These are phyloP conservation scores for Fusarium albidum DNA, from an alignment of 2,329 filamentous ascomycete genomes.

Conservation along the genomic window DNA sequence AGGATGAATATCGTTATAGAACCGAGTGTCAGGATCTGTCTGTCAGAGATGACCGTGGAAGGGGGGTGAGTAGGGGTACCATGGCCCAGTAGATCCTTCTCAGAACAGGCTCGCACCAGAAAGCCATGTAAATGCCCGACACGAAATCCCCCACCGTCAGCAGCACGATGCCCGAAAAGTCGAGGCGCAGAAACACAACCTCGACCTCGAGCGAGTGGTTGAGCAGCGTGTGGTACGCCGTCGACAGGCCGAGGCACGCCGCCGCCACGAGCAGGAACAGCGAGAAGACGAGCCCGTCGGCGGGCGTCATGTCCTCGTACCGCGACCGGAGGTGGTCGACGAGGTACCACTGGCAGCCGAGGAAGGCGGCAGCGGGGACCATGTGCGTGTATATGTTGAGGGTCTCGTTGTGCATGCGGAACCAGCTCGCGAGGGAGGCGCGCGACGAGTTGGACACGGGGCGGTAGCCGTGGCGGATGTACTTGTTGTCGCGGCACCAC, in stretches of 20 bases:
- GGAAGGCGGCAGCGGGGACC: conserved; percentile 48
- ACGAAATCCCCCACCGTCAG: conserved; percentile 37
- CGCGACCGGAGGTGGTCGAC: conserved; percentile 27
- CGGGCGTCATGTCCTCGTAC: conserved; percentile 26
- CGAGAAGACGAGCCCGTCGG: conserved; percentile 33
- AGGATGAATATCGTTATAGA: neutral
- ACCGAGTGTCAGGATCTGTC: neutral
- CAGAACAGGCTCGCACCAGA: conserved; percentile 39
- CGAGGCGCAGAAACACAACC: conserved; percentile 33
- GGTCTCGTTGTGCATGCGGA: conserved; percentile 47
- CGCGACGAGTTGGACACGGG: conserved; percentile 48
- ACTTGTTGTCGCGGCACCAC: conserved; percentile 34
- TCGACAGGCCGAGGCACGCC: conserved; percentile 31
- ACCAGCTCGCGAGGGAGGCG: conserved; percentile 49
- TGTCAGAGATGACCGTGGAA: too few relatives aligned
- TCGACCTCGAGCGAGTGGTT: conserved; percentile 34
- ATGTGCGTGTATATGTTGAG: conserved; percentile 49
- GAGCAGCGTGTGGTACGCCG: conserved; percentile 36
- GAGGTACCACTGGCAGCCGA: conserved; percentile 42
- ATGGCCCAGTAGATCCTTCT: conserved; percentile 41
- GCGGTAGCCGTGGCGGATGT: conserved; percentile 46
- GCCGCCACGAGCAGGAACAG: conserved; percentile 32
- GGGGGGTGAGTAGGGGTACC: too few relatives aligned
- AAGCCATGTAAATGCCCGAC: conserved; percentile 39
- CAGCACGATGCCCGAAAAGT: conserved; percentile 34